A percentile compares a stretch with the other conserved stretches of the same genome.
Evolutionary conservation across 495 filamentous ascomycete species (phyloP).

Genomic region (Pyrenula massariospora): DNA sequence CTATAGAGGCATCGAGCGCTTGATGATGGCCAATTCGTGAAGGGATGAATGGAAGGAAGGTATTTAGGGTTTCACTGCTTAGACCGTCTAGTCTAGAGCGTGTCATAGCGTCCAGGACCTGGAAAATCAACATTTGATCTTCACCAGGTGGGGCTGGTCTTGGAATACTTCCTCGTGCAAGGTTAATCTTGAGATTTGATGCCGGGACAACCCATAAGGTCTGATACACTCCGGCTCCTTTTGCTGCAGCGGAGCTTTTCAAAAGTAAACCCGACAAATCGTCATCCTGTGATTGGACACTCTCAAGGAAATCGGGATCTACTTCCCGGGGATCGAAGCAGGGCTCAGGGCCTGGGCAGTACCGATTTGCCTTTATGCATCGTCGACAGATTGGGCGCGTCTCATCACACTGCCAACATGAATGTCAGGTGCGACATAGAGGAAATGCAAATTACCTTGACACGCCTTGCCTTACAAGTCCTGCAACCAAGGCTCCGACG

Average conservation of each 20-base stretch:
- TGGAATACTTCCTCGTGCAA: not conserved
- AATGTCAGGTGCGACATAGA: not conserved
- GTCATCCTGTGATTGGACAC: no score
- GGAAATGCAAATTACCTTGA: constrained; percentile 6
- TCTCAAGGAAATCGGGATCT: no score
- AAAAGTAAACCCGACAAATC: not conserved
- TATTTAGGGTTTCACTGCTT: not conserved
- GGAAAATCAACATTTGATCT: not conserved
- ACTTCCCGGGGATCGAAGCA: not conserved
- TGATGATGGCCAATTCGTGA: not conserved
- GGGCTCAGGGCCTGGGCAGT: constrained; percentile 11
- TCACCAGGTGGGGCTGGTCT: not conserved
- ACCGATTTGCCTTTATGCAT: constrained; percentile 14
- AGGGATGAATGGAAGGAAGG: not conserved
- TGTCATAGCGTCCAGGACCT: not conserved
- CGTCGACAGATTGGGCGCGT: constrained; percentile 17
- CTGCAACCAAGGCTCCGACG: constrained; percentile 29
- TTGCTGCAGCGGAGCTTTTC: not conserved
- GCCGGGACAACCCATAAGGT: not conserved
- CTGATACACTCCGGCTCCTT: not conserved
- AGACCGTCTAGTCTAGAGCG: not conserved
- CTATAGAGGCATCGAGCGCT: not conserved
- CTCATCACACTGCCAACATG: constrained; percentile 15
- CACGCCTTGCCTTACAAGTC: constrained; percentile 14
- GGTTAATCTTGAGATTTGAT: not conserved